Percentiles rank a stretch among this genome's conserved stretches.
Conservation (phyloP, 305 asterid species). For the Fraxinus xanthoxyloides region DNA sequence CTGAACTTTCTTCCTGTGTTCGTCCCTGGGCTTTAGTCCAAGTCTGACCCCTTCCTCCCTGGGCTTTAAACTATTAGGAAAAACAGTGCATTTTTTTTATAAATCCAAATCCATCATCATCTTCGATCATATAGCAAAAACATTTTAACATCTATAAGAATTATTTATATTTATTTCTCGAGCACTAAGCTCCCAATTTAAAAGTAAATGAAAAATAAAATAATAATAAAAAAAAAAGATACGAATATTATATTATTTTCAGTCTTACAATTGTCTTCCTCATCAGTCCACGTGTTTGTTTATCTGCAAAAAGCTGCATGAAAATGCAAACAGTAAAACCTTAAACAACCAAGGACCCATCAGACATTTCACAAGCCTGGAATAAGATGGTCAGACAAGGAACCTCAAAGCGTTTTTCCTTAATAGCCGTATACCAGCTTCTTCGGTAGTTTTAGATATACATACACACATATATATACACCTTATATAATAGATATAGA, state of each 20-base stretch:
- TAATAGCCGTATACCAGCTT: background rate
- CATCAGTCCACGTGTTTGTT: constrained; percentile 1
- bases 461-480: background rate
- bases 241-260: background rate
- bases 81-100: no score
- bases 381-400: constrained; percentile 17
- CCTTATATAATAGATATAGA: background rate
- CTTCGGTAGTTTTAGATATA: background rate
- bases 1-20: no score
- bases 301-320: constrained; percentile 28
- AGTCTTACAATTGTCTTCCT: constrained; percentile 6
- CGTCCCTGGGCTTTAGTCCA: no score
- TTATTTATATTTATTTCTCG: background rate
- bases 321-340: constrained; percentile 33
- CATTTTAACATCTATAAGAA: background rate
- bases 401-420: constrained; percentile 13
- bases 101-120: background rate
- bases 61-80: no score
- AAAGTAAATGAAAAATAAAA: background rate
- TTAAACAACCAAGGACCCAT: constrained; percentile 1
- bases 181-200: no score
- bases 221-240: no score
- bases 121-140: background rate
- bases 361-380: background rate
- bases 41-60: background rate